Evolutionary conservation across 2,329 filamentous ascomycete genomes (phyloP).

Genomic region (Alternaria rosae): DNA sequence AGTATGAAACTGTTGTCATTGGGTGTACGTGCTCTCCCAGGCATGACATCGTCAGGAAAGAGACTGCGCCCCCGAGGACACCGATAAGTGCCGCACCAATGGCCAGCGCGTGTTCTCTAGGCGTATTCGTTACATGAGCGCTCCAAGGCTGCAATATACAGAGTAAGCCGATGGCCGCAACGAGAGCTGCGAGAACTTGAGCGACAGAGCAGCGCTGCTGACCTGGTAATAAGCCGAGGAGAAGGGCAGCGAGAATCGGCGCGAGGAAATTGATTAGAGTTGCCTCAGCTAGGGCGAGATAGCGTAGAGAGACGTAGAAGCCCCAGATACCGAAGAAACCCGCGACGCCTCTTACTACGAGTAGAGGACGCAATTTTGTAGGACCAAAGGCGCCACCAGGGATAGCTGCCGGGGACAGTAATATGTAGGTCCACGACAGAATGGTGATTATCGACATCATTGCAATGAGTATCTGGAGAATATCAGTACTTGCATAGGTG

Average conservation of each 20-base stretch:
- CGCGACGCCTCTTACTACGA: not conserved
- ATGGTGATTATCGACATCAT: not conserved
- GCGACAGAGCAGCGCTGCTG: not conserved
- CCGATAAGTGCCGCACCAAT: not conserved
- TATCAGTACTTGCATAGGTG: not conserved
- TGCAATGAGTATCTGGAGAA: not conserved
- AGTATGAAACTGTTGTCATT: not conserved
- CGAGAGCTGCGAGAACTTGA: not conserved
- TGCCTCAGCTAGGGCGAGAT: not conserved
- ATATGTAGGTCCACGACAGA: not conserved
- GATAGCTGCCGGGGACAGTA: not conserved
- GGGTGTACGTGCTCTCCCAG: not conserved
- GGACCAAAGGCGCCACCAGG: not conserved
- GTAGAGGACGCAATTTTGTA: not conserved
- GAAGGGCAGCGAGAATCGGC: not conserved
- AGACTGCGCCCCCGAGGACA: not conserved
- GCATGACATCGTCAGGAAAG: not conserved
- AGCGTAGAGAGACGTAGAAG: not conserved
- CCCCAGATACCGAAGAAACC: constrained; percentile 2
- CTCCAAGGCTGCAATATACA: not conserved
- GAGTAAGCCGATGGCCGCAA: not conserved
- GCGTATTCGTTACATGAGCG: not conserved
- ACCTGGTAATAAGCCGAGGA: not conserved
- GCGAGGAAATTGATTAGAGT: not conserved
- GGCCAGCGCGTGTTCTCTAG: not conserved